A percentile compares a stretch with the other conserved stretches of the same genome.
These are phyloP conservation scores for Claviceps citrina DNA, from an alignment of 2,329 filamentous ascomycete species.

Conservation along the genomic window DNA sequence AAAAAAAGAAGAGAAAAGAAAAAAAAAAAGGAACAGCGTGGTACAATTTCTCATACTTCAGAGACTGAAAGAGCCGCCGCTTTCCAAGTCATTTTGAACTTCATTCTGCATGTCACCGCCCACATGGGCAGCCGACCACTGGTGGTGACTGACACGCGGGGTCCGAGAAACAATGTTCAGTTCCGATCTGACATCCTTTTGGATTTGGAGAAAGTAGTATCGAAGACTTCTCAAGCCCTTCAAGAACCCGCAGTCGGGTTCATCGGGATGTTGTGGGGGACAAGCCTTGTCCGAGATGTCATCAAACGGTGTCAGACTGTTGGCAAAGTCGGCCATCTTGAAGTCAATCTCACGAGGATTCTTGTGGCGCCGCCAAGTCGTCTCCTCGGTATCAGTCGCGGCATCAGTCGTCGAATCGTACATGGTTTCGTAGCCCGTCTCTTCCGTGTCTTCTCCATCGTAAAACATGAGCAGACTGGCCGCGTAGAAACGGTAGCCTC, in stretches of 20 bases:
- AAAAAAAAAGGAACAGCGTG: not conserved
- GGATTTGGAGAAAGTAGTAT: conserved; percentile 75
- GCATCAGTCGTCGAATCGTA: conserved; percentile 44
- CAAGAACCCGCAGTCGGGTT: conserved; percentile 78
- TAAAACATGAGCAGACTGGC: conserved; percentile 92
- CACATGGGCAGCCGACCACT: conserved; percentile 9
- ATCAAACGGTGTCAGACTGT: conserved; percentile 84
- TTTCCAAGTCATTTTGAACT: conserved; percentile 14
- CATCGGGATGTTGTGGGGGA: conserved; percentile 64
- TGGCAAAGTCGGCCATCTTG: conserved; percentile 97
- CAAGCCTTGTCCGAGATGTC: conserved; percentile 47
- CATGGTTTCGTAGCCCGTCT: conserved; percentile 31
- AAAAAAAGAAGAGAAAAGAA: not conserved
- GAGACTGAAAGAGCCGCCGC: conserved; percentile 2
- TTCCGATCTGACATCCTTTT: conserved; percentile 53
- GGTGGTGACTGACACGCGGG: conserved; percentile 1
- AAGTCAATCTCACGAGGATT: conserved; percentile 60
- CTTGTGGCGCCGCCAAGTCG: conserved; percentile 28
- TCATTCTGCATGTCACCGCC: conserved; percentile 15
- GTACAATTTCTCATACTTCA: not conserved
- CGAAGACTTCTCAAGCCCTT: conserved; percentile 65
- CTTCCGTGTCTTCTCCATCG: conserved; percentile 57
- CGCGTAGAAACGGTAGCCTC: conserved; percentile 87
- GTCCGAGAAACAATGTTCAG: conserved; percentile 30
- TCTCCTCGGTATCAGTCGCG: conserved; percentile 42